phyloP scores from a whole-genome alignment of 2,329 filamentous ascomycete genomes.

The Calonectria honghensis region DNA sequence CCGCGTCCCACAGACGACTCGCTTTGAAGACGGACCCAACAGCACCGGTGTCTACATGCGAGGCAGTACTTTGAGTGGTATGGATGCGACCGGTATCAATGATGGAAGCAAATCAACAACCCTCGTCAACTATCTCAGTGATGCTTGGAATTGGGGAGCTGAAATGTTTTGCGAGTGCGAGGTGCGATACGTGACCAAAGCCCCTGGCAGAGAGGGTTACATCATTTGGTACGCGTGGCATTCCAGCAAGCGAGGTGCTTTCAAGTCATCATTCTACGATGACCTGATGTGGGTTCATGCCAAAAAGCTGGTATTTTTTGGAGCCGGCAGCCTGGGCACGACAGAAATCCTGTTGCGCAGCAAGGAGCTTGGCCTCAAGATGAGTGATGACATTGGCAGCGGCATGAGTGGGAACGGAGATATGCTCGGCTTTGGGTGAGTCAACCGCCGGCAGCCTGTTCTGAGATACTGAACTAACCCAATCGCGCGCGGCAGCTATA shows the following conservation, averaged over 20 bases:
- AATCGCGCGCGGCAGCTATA: conserved; percentile 66
- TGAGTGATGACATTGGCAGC: conserved; percentile 75
- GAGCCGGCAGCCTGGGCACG: conserved; percentile 78
- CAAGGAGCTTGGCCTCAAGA: conserved; percentile 73
- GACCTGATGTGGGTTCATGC: conserved; percentile 82
- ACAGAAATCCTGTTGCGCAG: conserved; percentile 80
- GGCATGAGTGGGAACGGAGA: conserved; percentile 81
- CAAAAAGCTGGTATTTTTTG: conserved; percentile 79
- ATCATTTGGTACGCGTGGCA: conserved; percentile 80
- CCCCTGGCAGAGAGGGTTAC: conserved; percentile 72
- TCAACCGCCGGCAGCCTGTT: not conserved
- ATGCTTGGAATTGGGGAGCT: conserved; percentile 83
- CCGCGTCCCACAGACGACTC: conserved; percentile 76
- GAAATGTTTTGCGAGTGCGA: conserved; percentile 83
- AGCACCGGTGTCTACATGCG: conserved; percentile 79
- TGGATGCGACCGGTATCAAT: conserved; percentile 79
- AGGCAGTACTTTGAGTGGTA: conserved; percentile 75
- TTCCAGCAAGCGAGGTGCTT: conserved; percentile 73
- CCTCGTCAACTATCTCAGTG: conserved; percentile 79
- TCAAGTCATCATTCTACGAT: conserved; percentile 69
- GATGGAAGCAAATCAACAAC: conserved; percentile 81
- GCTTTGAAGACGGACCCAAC: conserved; percentile 77
- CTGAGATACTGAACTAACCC: not conserved
- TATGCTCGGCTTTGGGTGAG: conserved; percentile 77
- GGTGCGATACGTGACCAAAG: conserved; percentile 77